These are phyloP conservation scores for Pulveroboletus sp. DNA, from an alignment of 768 basidiomycete genomes.

Conservation along the genomic window DNA sequence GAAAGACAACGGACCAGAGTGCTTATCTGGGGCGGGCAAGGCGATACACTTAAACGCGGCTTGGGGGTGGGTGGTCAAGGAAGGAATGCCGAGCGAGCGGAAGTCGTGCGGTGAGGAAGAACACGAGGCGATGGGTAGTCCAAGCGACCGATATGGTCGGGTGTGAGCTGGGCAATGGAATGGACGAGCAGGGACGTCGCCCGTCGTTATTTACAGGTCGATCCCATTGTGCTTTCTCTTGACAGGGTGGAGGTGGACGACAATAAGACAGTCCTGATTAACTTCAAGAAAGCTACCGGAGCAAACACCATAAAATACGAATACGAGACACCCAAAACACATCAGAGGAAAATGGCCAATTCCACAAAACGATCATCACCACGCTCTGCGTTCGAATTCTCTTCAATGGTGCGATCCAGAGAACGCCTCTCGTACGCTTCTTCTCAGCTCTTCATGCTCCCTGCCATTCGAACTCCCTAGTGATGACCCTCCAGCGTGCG, in stretches of 20 bases:
- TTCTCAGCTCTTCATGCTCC: constrained; percentile 76
- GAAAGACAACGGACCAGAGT: constrained; percentile 1
- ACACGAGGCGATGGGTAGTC: constrained; percentile 17
- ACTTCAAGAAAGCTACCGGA: constrained; percentile 3
- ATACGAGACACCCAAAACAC: not conserved
- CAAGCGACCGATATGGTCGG: constrained; percentile 4
- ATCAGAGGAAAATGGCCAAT: not conserved
- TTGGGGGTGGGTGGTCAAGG: constrained; percentile 1
- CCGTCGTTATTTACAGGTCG: not conserved
- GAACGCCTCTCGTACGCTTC: constrained; percentile 81
- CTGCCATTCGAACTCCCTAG: constrained; percentile 52
- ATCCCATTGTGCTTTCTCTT: not conserved
- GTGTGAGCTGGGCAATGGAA: not conserved
- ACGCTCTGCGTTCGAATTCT: not conserved
- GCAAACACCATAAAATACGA: constrained; percentile 10
- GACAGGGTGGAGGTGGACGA: not conserved
- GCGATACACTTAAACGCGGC: constrained; percentile 1
- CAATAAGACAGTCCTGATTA: constrained; percentile 1
- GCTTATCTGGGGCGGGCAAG: constrained; percentile 9
- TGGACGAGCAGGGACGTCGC: not conserved
- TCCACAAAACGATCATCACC: not conserved
- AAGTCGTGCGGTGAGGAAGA: constrained; percentile 12
- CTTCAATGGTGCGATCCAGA: constrained; percentile 48
- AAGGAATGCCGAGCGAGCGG: not conserved
- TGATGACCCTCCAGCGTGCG: constrained; percentile 67